Conservation (phyloP, 2,329 filamentous ascomycete species). For the Fusarium napiforme region DNA sequence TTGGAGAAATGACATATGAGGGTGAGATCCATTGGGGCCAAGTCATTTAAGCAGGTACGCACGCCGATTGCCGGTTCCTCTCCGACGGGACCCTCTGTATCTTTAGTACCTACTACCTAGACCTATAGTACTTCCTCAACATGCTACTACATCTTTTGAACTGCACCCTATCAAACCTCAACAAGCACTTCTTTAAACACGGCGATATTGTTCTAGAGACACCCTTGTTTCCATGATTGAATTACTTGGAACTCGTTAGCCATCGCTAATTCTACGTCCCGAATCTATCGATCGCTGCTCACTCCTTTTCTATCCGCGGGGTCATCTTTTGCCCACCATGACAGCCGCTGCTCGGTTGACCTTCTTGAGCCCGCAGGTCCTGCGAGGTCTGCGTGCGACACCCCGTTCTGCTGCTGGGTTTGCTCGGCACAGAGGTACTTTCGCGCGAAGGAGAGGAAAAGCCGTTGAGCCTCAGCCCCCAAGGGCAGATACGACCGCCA, state of each 20-base stretch:
- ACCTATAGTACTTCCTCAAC: neutral
- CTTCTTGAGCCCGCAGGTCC: conserved; percentile 76
- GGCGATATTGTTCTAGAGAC: neutral
- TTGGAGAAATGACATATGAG: conserved; percentile 33
- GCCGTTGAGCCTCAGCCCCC: conserved; percentile 65
- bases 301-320: conserved; percentile 2
- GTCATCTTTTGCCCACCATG: conserved; percentile 57
- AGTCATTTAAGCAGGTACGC: conserved; percentile 35
- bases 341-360: conserved; percentile 71
- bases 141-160: neutral
- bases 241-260: conserved; percentile 24
- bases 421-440: conserved; percentile 56
- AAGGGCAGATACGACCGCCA: conserved; percentile 35
- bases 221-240: conserved; percentile 28
- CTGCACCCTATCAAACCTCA: conserved; percentile 3
- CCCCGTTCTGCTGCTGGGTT: conserved; percentile 52
- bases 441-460: conserved; percentile 68
- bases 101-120: neutral
- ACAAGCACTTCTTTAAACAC: neutral
- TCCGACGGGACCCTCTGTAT: conserved; percentile 14
- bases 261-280: conserved; percentile 3
- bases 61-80: conserved; percentile 39
- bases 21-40: conserved; percentile 26
- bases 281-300: neutral
- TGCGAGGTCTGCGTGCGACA: conserved; percentile 59